Evolutionary conservation across 2,329 filamentous ascomycete species (phyloP).

Genomic region (Curvularia sp.): DNA sequence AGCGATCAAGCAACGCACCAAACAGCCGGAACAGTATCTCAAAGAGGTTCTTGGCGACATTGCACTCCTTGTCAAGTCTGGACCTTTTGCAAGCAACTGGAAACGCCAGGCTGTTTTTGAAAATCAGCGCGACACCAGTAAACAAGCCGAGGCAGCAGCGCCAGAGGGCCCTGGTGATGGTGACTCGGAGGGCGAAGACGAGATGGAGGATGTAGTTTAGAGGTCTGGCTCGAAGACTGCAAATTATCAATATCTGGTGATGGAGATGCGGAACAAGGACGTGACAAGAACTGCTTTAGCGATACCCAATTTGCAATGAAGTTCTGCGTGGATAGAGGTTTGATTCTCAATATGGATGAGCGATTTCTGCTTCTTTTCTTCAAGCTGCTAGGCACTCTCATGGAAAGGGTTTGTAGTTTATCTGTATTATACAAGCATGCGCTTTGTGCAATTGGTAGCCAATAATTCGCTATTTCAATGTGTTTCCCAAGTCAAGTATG

Average conservation of each 20-base stretch:
- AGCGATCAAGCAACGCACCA: slow-evolving; percentile 75
- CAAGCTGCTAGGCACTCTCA: background rate
- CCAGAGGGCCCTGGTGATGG: slow-evolving; percentile 60
- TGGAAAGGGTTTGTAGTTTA: background rate
- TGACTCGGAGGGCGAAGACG: slow-evolving; percentile 71
- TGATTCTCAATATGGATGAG: background rate
- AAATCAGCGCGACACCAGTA: slow-evolving; percentile 52
- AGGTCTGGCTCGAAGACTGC: background rate
- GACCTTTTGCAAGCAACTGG: slow-evolving; percentile 86
- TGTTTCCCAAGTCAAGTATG: background rate
- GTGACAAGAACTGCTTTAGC: slow-evolving; percentile 3
- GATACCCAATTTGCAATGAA: slow-evolving; percentile 11
- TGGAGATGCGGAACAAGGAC: background rate
- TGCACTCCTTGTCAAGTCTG: slow-evolving; percentile 80
- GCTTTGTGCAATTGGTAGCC: background rate
- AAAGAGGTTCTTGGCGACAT: slow-evolving; percentile 84
- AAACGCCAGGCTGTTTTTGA: slow-evolving; percentile 74
- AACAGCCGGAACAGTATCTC: slow-evolving; percentile 92
- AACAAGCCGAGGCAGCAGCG: slow-evolving; percentile 34
- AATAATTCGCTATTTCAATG: background rate
- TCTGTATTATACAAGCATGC: background rate
- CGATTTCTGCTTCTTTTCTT: background rate
- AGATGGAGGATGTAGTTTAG: slow-evolving; percentile 78
- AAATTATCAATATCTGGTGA: background rate
- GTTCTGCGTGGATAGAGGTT: background rate